Evolutionary conservation across 331 rosid genomes (phyloP).

Genomic region (Saraca asoca): DNA sequence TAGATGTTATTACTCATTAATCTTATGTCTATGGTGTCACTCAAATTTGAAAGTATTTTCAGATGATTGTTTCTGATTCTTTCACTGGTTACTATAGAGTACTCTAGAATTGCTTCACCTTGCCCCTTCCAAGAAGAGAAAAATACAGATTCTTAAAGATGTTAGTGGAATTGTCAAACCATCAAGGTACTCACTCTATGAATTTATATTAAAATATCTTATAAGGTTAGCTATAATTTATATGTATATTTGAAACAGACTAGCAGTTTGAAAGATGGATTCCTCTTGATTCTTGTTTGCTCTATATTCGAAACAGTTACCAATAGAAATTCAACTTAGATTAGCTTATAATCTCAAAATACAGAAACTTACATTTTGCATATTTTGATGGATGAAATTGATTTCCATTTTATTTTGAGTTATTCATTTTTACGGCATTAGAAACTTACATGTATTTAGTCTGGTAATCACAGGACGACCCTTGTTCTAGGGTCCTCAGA

Average conservation of each 20-base stretch:
- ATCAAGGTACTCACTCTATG: constrained; percentile 54
- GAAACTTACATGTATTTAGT: neutral
- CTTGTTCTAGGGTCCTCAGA: constrained; percentile 82
- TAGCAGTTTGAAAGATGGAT: no score
- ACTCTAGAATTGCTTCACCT: constrained; percentile 57
- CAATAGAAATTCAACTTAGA: neutral
- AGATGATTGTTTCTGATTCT: neutral
- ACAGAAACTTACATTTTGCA: neutral
- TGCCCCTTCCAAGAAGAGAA: constrained; percentile 67
- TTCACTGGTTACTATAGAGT: constrained; percentile 36
- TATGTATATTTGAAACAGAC: no score
- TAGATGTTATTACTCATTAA: no score
- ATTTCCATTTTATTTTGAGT: neutral
- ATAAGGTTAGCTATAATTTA: neutral
- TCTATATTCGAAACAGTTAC: no score
- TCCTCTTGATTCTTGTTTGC: no score
- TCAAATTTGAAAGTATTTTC: neutral
- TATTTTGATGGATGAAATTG: neutral
- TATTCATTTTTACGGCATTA: constrained; percentile 8
- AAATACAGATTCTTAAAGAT: constrained; percentile 66
- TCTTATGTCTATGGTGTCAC: neutral
- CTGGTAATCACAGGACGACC: constrained; percentile 64
- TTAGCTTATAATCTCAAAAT: no score
- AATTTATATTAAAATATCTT: no score
- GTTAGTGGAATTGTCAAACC: constrained; percentile 72